Conservation (phyloP, 345 rosid genomes). For the Boechera divaricarpa region DNA sequence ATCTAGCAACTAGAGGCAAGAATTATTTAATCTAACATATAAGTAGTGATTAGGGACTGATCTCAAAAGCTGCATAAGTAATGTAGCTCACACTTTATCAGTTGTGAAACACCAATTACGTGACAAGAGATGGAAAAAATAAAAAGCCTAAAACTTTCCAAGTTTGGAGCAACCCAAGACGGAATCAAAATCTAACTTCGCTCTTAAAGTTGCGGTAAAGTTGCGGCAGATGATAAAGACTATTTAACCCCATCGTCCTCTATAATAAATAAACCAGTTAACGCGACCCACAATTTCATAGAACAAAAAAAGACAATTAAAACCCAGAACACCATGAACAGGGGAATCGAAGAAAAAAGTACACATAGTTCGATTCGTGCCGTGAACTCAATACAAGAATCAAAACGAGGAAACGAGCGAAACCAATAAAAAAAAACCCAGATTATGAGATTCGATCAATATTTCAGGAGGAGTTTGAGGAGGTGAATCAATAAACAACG, state of each 20-base stretch:
- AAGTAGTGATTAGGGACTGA: background rate
- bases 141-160: background rate
- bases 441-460: no score
- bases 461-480: background rate
- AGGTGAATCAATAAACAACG: background rate
- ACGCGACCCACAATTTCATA: background rate
- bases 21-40: background rate
- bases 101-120: background rate
- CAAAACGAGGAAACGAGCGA: background rate
- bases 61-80: constrained; percentile 8
- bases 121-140: background rate
- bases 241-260: background rate
- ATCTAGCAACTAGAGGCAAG: background rate
- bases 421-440: background rate
- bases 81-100: background rate
- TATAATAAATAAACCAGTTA: background rate
- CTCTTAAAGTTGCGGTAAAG: no score
- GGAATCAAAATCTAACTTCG: constrained; percentile 3
- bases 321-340: constrained; percentile 32
- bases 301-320: background rate
- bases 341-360: background rate
- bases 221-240: background rate
- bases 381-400: constrained; percentile 5
- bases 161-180: background rate
- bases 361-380: background rate